Conservation (phyloP, 1,139 yeast species). For the Barnettozyma hawaiiensis region DNA sequence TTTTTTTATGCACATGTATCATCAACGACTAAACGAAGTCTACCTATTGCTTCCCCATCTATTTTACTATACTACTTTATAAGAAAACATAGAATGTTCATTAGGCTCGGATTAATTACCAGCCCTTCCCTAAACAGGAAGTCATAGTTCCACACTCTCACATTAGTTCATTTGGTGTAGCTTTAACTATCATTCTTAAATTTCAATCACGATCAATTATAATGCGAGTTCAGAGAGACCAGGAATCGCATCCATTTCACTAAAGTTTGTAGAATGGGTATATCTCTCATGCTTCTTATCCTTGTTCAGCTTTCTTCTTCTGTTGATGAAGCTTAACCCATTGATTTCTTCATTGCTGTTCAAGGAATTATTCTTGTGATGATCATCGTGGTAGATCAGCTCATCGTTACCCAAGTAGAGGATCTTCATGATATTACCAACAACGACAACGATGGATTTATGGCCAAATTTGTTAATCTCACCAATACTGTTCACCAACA, state of each 20-base stretch:
- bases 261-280: slow-evolving; percentile 16
- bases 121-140: too few relatives aligned
- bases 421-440: slow-evolving; percentile 67
- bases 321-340: slow-evolving; percentile 31
- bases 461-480: slow-evolving; percentile 65
- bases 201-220: neutral
- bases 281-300: slow-evolving; percentile 11
- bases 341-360: slow-evolving; percentile 27
- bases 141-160: neutral
- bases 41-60: too few relatives aligned
- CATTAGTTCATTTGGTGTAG: neutral
- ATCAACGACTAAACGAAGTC: too few relatives aligned
- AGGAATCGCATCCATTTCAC: slow-evolving; percentile 21
- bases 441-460: slow-evolving; percentile 67
- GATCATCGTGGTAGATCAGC: slow-evolving; percentile 37
- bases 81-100: too few relatives aligned
- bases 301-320: slow-evolving; percentile 27
- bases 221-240: slow-evolving; percentile 18
- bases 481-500: slow-evolving; percentile 44
- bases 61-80: too few relatives aligned
- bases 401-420: slow-evolving; percentile 65
- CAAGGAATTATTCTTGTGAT: slow-evolving; percentile 10
- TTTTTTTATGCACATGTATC: too few relatives aligned
- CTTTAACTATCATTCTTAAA: neutral
- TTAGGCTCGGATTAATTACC: too few relatives aligned